phyloP scores from a whole-genome alignment of 106 monocot species.

The Acanthochlamys bracteata region DNA sequence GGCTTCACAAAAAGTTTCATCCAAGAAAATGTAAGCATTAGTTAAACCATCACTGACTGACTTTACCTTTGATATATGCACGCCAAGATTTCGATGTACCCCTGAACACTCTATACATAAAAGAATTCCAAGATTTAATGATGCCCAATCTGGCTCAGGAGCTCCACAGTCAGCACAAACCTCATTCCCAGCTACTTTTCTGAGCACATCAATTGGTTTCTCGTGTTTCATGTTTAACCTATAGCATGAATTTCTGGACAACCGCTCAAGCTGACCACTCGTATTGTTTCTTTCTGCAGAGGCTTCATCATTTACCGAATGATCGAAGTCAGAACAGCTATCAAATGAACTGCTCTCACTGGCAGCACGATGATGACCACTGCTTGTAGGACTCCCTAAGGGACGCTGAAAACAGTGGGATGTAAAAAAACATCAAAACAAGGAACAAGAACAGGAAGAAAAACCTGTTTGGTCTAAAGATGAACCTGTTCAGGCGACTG shows the following conservation, averaged over 20 bases:
- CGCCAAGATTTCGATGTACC: conserved; percentile 96
- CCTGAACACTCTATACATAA: conserved; percentile 99
- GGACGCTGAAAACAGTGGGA: conserved; percentile 40
- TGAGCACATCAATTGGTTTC: conserved; percentile 71
- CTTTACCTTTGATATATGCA: conserved; percentile 97
- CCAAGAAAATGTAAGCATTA: no score
- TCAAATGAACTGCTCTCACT: conserved; percentile 71
- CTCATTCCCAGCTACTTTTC: conserved; percentile 80
- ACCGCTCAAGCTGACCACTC: conserved; percentile 45
- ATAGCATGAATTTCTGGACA: conserved; percentile 42
- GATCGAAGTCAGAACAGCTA: conserved; percentile 76
- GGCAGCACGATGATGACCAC: conserved; percentile 27
- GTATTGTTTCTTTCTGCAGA: conserved; percentile 34
- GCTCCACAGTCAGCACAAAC: conserved; percentile 91
- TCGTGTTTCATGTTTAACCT: conserved; percentile 49
- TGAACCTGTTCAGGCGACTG: conserved; percentile 91
- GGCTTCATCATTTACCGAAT: conserved; percentile 41
- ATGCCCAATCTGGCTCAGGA: conserved; percentile 94
- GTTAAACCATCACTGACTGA: neutral
- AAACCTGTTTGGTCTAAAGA: conserved; percentile 1
- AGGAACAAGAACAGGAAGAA: neutral
- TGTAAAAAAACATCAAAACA: neutral
- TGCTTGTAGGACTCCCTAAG: conserved; percentile 45
- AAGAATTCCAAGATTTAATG: conserved; percentile 95
- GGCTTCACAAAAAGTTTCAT: no score